These are phyloP conservation scores for Sistotremastrum suecicum DNA, from an alignment of 768 basidiomycete genomes.

Conservation along the genomic window DNA sequence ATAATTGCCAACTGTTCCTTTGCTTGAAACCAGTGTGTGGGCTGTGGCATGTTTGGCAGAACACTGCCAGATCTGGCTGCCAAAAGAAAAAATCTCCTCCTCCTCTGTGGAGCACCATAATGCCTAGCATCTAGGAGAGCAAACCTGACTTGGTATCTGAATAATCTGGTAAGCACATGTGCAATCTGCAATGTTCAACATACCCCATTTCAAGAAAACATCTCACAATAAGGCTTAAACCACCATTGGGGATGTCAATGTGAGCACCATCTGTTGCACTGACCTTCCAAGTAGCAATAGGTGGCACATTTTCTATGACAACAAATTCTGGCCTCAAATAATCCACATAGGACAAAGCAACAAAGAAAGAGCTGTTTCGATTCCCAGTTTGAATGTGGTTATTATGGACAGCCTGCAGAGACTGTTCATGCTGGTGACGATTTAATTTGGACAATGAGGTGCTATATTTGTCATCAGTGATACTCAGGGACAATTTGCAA, in stretches of 20 bases:
- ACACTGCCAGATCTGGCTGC: slow-evolving; percentile 28
- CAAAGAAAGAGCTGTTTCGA: slow-evolving; percentile 27
- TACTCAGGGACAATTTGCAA: not conserved
- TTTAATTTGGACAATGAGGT: slow-evolving; percentile 35
- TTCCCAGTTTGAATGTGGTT: slow-evolving; percentile 43
- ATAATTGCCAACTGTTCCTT: slow-evolving; percentile 35
- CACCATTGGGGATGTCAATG: slow-evolving; percentile 55
- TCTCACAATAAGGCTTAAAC: slow-evolving; percentile 50
- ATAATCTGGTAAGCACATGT: not conserved
- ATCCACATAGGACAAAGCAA: slow-evolving; percentile 38
- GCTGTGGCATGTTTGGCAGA: slow-evolving; percentile 39
- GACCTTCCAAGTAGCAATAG: slow-evolving; percentile 31
- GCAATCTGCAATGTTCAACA: slow-evolving; percentile 3
- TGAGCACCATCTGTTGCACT: slow-evolving; percentile 24
- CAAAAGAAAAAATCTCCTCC: slow-evolving; percentile 39
- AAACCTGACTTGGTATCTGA: slow-evolving; percentile 34
- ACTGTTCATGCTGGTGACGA: slow-evolving; percentile 64
- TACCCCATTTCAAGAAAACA: slow-evolving; percentile 57
- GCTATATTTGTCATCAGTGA: not conserved
- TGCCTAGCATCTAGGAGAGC: slow-evolving; percentile 38
- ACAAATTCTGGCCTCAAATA: slow-evolving; percentile 26
- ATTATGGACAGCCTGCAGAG: slow-evolving; percentile 44
- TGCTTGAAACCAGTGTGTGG: slow-evolving; percentile 37
- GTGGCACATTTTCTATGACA: slow-evolving; percentile 42
- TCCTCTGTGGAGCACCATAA: slow-evolving; percentile 42